Percentiles rank a stretch among this genome's conserved stretches.
Evolutionary conservation across 2,329 filamentous ascomycete genomes (phyloP).

Genomic region (Hypoxylon rubiginosum): DNA sequence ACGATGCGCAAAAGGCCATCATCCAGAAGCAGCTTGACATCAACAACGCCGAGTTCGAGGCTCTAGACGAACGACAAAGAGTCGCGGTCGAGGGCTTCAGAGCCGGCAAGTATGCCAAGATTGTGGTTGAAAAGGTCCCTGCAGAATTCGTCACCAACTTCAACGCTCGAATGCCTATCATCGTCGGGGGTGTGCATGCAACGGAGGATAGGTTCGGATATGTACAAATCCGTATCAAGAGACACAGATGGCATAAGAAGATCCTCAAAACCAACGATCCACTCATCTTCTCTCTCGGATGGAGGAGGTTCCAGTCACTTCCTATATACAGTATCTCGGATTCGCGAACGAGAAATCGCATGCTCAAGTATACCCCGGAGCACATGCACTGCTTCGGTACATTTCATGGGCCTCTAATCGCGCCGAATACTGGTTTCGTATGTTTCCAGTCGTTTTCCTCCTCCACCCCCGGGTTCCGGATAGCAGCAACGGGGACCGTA

Average conservation of each 20-base stretch:
- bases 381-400: conserved; percentile 99
- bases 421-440: conserved; percentile 95
- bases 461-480: conserved; percentile 88
- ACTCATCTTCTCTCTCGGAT: conserved; percentile 95
- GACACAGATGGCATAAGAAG: conserved; percentile 98
- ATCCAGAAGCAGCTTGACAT: conserved; percentile 97
- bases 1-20: conserved; percentile 93
- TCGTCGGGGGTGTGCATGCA: conserved; percentile 90
- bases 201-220: conserved; percentile 97
- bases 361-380: conserved; percentile 99
- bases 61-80: conserved; percentile 86
- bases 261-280: conserved; percentile 99
- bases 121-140: conserved; percentile 89
- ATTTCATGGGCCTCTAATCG: conserved; percentile 94
- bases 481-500: conserved; percentile 94
- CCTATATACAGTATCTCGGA: conserved; percentile 87
- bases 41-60: conserved; percentile 93
- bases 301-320: conserved; percentile 87
- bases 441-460: conserved; percentile 91
- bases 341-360: conserved; percentile 91
- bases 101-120: conserved; percentile 92
- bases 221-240: conserved; percentile 95
- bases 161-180: conserved; percentile 83
- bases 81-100: conserved; percentile 89
- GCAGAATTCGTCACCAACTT: conserved; percentile 91